Evolutionary conservation across 1,139 yeast species (phyloP), one percentile per base, ranked within the genome.

Genomic region (Candida sp.): DNA sequence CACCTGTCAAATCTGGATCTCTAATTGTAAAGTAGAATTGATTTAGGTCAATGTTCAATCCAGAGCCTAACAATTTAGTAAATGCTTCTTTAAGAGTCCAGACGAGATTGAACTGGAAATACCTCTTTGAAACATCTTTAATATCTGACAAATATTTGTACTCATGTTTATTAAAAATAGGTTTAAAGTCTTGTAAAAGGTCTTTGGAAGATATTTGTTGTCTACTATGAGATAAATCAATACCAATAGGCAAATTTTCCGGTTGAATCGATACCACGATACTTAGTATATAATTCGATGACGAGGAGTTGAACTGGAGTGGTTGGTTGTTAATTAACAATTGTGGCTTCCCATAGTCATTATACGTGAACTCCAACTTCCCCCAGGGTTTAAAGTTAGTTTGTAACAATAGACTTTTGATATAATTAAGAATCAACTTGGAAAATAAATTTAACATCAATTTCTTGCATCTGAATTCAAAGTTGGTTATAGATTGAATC

Each of bases 31-130:
- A 60, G 11, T 43, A 43, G 42, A 65, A 58, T 23, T 46, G 49
- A 1, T 66, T 58, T 45, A 84, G 61, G 36, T 82, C 81, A 15
- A 74, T 64, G 48, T 82, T 77, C 23, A 85, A 62, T 0, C 95
- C 93, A 19, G 72, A 61, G 0, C 93, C 93, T 5, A 75, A 50
- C 22, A 71, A 72, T 53, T 85, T 86, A 3, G 84, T 75, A 50
- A 79, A 84, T 30, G 87, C 78, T 56, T 86, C 95, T 54, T 86
- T 86, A 43, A 85, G 57, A 0, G 93, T 84, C 95, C 93, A 86
- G 30, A 76, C 68, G 41, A 78, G 80, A 29, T 82, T 78, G 56
- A 75, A 81, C 3, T 55, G 37, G 11, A 49, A 41, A 50, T 72
- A 72, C 38, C 64, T 42, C 2, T 44, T 22, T 1, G 46, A 39